Evolutionary conservation across 768 basidiomycete genomes (phyloP), one percentile per base, ranked within the genome.

Genomic region (Lentinula boryana): DNA sequence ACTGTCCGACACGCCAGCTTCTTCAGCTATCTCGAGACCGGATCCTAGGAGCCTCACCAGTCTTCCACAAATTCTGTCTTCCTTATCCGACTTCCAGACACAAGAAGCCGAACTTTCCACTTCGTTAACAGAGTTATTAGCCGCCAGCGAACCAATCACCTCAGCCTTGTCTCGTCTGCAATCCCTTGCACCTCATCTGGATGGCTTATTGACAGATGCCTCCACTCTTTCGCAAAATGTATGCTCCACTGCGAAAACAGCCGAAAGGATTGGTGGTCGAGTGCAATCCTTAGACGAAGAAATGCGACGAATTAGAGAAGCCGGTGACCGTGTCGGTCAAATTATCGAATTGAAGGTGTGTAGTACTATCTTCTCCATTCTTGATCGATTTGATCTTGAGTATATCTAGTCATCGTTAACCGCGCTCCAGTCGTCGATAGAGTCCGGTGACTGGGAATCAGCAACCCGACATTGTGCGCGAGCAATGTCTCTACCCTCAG

Each of bases 231-330:
- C 79, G 13, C 66, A 70, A 4, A 87, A 80, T 60, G 91, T 93
- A 15, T 82, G 82, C 4, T 77, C 73, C n/a, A 93, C 89, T 1
- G 91, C 87, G 1, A 77, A 83, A 64, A 95, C 88, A 10, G 91
- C 89, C 10, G 87, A 95, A 67, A 80, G 95, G 52, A 91, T 99
- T 7, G 93, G 95, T n/a, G 90, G 93, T 35, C 87, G 88, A 53
- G 97, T 99, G 23, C 80, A 89, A 32, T 80, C 84, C 5, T 80
- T 99, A 48, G 97, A 99, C 70, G 89, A 93, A 69, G 94, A 98
- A 76, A 95, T 98, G 87, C 80, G 86, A 16, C 80, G 93, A 58
- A 91, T 99, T 16, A 82, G 87, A 18, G 91, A 93, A 70, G 92
- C 95, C 13, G 85, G 84, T n/a, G 97, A 98, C 61, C 84, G 92